Percentiles rank a stretch among this genome's conserved stretches.
Conservation (phyloP, 1,139 yeast genomes). For the Hyphopichia pseudoburtonii region DNA sequence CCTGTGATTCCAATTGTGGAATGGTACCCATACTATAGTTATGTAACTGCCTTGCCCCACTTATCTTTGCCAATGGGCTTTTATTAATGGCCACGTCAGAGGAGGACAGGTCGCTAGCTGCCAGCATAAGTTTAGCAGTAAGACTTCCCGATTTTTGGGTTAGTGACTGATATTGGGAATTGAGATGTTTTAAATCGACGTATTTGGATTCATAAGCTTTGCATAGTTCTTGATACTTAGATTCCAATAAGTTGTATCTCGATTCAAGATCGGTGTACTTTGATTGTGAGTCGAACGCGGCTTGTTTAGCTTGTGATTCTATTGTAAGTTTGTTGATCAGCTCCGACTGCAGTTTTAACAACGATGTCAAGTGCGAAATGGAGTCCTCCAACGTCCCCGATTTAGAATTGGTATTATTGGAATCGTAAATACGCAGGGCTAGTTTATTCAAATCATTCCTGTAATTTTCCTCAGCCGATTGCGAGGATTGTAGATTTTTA, state of each 20-base stretch:
- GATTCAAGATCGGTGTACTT: conserved; percentile 7
- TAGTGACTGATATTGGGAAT: conserved; percentile 6
- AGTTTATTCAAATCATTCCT: too few relatives aligned
- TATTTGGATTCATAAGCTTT: conserved; percentile 27
- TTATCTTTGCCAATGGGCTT: conserved; percentile 13
- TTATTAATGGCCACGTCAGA: background rate
- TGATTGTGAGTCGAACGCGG: background rate
- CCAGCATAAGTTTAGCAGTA: background rate
- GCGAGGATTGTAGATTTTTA: background rate
- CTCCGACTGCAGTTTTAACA: background rate
- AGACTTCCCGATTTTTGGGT: background rate
- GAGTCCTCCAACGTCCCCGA: too few relatives aligned
- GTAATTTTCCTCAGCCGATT: background rate
- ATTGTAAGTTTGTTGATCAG: background rate
- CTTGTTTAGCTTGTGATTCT: background rate
- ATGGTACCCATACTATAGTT: conserved; percentile 22
- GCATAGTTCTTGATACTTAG: conserved; percentile 23
- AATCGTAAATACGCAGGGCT: too few relatives aligned
- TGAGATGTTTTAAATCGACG: conserved; percentile 15
- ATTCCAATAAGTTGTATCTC: conserved; percentile 14
- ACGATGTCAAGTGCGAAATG: too few relatives aligned
- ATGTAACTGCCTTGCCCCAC: conserved; percentile 33
- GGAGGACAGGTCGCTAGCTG: background rate
- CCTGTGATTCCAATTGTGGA: conserved; percentile 6
- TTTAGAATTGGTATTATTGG: background rate